phyloP scores from a whole-genome alignment of 192 early-diverging fungal species.

The Dimargaris cristalligena region DNA sequence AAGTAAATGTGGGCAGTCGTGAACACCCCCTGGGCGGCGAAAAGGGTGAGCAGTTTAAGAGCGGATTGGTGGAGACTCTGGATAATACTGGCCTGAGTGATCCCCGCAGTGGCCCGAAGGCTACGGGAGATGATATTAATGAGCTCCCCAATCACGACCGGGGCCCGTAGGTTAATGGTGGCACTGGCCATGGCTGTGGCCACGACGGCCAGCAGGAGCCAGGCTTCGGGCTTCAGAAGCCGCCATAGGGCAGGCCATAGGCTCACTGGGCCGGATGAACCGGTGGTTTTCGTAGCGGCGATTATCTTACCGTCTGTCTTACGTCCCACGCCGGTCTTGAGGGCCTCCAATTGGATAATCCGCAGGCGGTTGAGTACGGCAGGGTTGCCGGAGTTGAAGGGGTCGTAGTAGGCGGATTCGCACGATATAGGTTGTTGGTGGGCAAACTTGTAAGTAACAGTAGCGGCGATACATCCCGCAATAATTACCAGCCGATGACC shows the following conservation, averaged over 20 bases:
- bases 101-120: conserved; percentile 1
- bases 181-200: conserved; percentile 39
- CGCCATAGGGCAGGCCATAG: conserved; percentile 19
- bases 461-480: neutral
- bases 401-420: neutral
- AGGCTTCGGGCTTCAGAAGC: conserved; percentile 33
- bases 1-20: conserved; percentile 45
- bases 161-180: conserved; percentile 32
- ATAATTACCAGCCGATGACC: neutral
- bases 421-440: neutral
- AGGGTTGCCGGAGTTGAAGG: neutral
- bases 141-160: conserved; percentile 36
- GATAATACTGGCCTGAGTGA: conserved; percentile 10
- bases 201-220: conserved; percentile 31
- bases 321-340: neutral
- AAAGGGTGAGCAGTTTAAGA: conserved; percentile 31
- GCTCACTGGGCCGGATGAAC: neutral
- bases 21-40: conserved; percentile 36
- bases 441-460: neutral
- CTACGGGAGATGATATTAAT: conserved; percentile 35
- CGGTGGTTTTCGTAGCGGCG: neutral
- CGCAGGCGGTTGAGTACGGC: neutral
- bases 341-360: conserved; percentile 7
- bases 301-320: neutral
- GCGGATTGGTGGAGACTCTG: conserved; percentile 27